These are phyloP conservation scores for Cladosporium sp. DNA, from an alignment of 2,329 filamentous ascomycete genomes.

Conservation along the genomic window DNA sequence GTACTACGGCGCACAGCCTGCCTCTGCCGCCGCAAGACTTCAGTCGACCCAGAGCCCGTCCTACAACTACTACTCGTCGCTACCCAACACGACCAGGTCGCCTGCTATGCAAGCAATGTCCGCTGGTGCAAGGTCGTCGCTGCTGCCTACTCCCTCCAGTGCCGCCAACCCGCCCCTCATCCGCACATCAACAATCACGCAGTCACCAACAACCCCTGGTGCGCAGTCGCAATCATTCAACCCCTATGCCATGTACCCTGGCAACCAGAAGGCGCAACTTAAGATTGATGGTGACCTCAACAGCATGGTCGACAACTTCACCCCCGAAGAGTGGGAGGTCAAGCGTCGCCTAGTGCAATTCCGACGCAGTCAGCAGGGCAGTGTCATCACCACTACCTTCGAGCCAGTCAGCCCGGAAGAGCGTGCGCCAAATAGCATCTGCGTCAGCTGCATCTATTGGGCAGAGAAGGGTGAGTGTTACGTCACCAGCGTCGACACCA, in stretches of 20 bases:
- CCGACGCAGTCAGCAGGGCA: constrained; percentile 76
- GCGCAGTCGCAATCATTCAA: constrained; percentile 59
- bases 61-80: constrained; percentile 33
- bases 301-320: constrained; percentile 81
- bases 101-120: constrained; percentile 31
- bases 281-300: constrained; percentile 85
- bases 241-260: constrained; percentile 75
- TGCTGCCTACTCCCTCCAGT: constrained; percentile 48
- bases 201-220: constrained; percentile 50
- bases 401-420: constrained; percentile 76
- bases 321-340: constrained; percentile 73
- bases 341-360: constrained; percentile 88
- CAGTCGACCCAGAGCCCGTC: constrained; percentile 39
- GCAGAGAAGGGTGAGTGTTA: constrained; percentile 86
- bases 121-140: constrained; percentile 28
- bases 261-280: constrained; percentile 71
- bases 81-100: constrained; percentile 28
- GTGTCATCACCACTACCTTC: constrained; percentile 78
- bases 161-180: constrained; percentile 61
- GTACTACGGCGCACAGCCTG: constrained; percentile 29
- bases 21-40: constrained; percentile 26
- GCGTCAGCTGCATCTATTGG: constrained; percentile 98
- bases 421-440: constrained; percentile 79
- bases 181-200: constrained; percentile 66
- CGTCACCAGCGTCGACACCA: constrained; percentile 96